These are phyloP conservation scores for Umbelopsis ramanniana DNA, from an alignment of 192 early-diverging fungal genomes.

Conservation along the genomic window DNA sequence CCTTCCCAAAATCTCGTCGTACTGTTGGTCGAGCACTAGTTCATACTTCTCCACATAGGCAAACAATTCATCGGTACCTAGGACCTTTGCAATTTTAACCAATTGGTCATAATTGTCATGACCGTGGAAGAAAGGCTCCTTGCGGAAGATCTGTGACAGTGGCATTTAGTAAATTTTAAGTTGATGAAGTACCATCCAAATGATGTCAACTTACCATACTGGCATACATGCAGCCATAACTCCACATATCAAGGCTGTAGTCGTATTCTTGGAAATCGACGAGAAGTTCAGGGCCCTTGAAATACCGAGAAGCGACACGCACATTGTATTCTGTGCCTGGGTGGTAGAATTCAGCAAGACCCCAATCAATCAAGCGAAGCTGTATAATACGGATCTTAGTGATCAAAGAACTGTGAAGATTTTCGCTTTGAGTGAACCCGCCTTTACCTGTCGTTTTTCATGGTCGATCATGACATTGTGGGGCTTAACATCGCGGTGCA, in stretches of 20 bases:
- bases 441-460: slow-evolving; percentile 79
- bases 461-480: slow-evolving; percentile 99
- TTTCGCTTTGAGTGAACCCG: background rate
- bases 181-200: background rate
- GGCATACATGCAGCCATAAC: slow-evolving; percentile 99
- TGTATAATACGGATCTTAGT: slow-evolving; percentile 38
- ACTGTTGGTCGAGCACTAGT: slow-evolving; percentile 87
- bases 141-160: slow-evolving; percentile 89
- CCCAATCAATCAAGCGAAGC: slow-evolving; percentile 98
- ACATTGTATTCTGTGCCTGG: slow-evolving; percentile 98
- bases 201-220: slow-evolving; percentile 76
- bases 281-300: slow-evolving; percentile 97
- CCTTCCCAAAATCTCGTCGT: slow-evolving; percentile 92
- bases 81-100: slow-evolving; percentile 97
- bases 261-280: slow-evolving; percentile 99
- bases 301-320: slow-evolving; percentile 97
- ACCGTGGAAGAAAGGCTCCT: slow-evolving; percentile 99
- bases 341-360: slow-evolving; percentile 99
- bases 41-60: slow-evolving; percentile 96
- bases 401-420: background rate
- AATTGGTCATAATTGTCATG: slow-evolving; percentile 99
- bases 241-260: slow-evolving; percentile 99
- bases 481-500: slow-evolving; percentile 99
- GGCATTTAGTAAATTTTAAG: background rate
- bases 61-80: slow-evolving; percentile 95